Evolutionary conservation across 2,329 filamentous ascomycete species (phyloP).

Genomic region (Myriosclerotinia scirpicola): DNA sequence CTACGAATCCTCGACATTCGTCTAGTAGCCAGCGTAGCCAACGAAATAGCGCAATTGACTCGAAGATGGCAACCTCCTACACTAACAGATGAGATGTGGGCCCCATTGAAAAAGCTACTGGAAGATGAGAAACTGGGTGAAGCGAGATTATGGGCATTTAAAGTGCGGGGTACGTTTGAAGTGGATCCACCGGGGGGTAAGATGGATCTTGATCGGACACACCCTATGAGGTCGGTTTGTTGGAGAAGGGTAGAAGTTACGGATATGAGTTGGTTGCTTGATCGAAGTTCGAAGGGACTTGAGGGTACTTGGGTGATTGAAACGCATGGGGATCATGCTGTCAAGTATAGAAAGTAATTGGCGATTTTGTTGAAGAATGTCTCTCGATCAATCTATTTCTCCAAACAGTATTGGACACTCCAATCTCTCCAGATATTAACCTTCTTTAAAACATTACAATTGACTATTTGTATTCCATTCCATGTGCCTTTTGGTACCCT

Average conservation of each 20-base stretch:
- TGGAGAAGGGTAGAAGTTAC: neutral
- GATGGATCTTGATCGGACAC: neutral
- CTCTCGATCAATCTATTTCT: neutral
- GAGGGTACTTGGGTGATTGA: neutral
- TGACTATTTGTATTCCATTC: too few relatives aligned
- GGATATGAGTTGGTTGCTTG: slow-evolving; percentile 27
- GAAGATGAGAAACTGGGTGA: slow-evolving; percentile 34
- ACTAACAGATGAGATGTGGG: too few relatives aligned
- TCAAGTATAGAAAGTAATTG: neutral
- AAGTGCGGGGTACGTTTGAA: neutral
- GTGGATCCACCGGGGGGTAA: neutral
- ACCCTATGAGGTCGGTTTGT: neutral
- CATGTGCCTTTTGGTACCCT: neutral
- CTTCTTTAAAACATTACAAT: neutral
- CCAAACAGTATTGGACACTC: neutral
- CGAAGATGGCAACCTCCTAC: slow-evolving; percentile 16
- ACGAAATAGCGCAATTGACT: neutral
- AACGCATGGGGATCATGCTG: neutral
- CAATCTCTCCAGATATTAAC: neutral
- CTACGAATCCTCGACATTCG: slow-evolving; percentile 34
- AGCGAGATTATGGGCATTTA: slow-evolving; percentile 17
- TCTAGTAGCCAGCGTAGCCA: neutral
- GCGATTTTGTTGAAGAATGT: neutral
- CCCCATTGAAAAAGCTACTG: slow-evolving; percentile 26
- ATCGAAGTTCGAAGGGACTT: neutral